These are phyloP conservation scores for Cerioporus squamosus DNA, from an alignment of 1,284 basidiomycete species.

Conservation along the genomic window DNA sequence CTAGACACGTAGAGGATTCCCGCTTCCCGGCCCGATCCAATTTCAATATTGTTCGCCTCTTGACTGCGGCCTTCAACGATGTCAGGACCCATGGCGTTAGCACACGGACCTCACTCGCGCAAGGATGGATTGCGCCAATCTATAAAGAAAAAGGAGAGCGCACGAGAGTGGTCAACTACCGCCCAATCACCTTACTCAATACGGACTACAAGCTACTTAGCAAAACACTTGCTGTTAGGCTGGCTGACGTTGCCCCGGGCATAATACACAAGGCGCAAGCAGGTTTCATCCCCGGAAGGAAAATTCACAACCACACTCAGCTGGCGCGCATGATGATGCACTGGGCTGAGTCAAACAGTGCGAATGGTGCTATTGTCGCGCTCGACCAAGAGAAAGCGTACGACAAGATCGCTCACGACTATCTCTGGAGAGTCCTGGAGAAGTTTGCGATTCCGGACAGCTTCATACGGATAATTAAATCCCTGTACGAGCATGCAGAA, in stretches of 20 bases:
- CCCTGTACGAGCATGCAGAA: conserved; percentile 30
- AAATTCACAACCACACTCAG: conserved; percentile 30
- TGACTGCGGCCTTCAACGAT: conserved; percentile 23
- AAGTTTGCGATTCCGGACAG: conserved; percentile 21
- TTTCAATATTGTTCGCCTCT: conserved; percentile 16
- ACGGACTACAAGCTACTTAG: conserved; percentile 37
- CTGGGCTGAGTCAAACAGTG: conserved; percentile 29
- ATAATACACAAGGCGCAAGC: conserved; percentile 34
- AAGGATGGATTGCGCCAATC: conserved; percentile 40
- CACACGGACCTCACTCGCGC: conserved; percentile 20
- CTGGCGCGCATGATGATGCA: conserved; percentile 29
- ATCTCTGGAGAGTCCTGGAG: conserved; percentile 31
- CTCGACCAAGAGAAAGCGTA: conserved; percentile 42
- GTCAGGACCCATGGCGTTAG: conserved; percentile 22
- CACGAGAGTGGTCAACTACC: conserved; percentile 34
- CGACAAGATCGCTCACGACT: conserved; percentile 35
- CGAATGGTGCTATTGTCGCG: conserved; percentile 30
- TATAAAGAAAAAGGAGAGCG: conserved; percentile 34
- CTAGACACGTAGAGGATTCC: neutral
- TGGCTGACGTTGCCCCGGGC: conserved; percentile 17
- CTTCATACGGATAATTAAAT: conserved; percentile 23
- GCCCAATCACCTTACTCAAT: conserved; percentile 40
- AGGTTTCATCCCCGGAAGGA: conserved; percentile 32
- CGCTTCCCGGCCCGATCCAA: neutral
- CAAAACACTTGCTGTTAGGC: conserved; percentile 23